Evolutionary conservation across 1,284 basidiomycete species (phyloP), one percentile per base, ranked within the genome.

Genomic region (Blastosporella zonata): DNA sequence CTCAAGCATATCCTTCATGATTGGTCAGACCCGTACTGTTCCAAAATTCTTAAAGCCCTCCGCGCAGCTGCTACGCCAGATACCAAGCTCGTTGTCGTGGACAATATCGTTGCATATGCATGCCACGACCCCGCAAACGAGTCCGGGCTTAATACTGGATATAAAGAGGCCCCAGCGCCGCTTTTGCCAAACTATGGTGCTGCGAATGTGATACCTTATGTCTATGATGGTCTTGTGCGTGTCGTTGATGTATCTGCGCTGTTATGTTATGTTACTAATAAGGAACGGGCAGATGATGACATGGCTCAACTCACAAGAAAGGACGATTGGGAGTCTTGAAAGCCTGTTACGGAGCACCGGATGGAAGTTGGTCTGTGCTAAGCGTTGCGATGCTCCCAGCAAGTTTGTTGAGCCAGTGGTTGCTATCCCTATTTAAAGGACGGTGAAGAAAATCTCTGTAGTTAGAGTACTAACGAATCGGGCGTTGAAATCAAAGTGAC

Each of bases 51-150:
- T 23, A 56, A 49, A 8, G 46, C 59, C 2, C 59, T 72, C 2
- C 53, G 68, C 13, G 55, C 53, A 13, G 68, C 64, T 8, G 66
- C 69, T 3, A 50, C 45, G 1, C 54, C 62, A 1, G 49, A 58
- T 4, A 68, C 67, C 0, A 65, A 59, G 31, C 64, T 74, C 1
- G 22, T 74, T 10, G 12, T 74, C n/a, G 46, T 69, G 4, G 73
- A 74, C 22, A 62, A 51, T 22, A 52, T 71, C 15, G 49, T 65
- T 3, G 58, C 60, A 0, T 64, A 65, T 39, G 58, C 67, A 1
- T 68, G 65, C 42, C 61, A 58, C 15, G 59, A 59, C 22, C 46
- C 58, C 2, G 46, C 27, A 10, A 54, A 34, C n/a, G 56, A 58
- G 13, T 40, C 25, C 2, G 44, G 47, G 4, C 46, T 53, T 10